A percentile compares a stretch with the other conserved stretches of the same genome.
Conservation (phyloP, 495 filamentous ascomycete species). For the Trichoderma orchidacearum region DNA sequence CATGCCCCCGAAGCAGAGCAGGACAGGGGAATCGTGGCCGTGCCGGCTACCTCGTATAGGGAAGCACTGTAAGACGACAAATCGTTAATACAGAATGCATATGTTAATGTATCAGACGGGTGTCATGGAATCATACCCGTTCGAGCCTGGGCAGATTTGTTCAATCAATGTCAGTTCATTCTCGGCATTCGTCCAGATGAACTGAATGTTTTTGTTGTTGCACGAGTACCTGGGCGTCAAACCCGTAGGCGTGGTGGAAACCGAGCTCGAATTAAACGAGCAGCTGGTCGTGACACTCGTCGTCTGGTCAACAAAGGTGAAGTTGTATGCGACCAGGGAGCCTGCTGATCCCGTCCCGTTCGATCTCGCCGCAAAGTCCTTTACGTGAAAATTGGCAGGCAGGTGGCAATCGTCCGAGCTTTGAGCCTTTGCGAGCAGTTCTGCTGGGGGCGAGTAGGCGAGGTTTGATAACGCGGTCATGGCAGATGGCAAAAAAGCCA, state of each 20-base stretch:
- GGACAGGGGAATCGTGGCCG: background rate
- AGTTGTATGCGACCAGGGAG: conserved; percentile 6
- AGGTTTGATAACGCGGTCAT: background rate
- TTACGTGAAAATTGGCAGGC: conserved; percentile 10
- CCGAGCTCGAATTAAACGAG: conserved; percentile 13
- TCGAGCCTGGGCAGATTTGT: conserved; percentile 11
- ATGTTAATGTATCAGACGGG: no score
- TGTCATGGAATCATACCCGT: no score
- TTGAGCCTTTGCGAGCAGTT: background rate
- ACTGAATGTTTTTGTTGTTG: conserved; percentile 22
- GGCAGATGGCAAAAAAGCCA: background rate
- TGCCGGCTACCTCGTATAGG: background rate
- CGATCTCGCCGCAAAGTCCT: conserved; percentile 9
- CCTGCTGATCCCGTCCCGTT: background rate
- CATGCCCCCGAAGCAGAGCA: background rate
- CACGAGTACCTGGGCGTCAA: conserved; percentile 12
- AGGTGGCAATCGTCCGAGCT: conserved; percentile 9
- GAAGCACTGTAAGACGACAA: background rate
- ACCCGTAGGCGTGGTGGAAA: conserved; percentile 7
- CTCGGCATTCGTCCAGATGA: conserved; percentile 33
- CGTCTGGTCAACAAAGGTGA: conserved; percentile 10
- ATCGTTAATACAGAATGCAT: background rate
- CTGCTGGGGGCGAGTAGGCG: background rate
- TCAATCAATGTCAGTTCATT: conserved; percentile 17
- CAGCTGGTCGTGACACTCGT: conserved; percentile 15